These are phyloP conservation scores for Cryptococcus depauperatus DNA, from an alignment of 1,284 basidiomycete species.

Conservation along the genomic window DNA sequence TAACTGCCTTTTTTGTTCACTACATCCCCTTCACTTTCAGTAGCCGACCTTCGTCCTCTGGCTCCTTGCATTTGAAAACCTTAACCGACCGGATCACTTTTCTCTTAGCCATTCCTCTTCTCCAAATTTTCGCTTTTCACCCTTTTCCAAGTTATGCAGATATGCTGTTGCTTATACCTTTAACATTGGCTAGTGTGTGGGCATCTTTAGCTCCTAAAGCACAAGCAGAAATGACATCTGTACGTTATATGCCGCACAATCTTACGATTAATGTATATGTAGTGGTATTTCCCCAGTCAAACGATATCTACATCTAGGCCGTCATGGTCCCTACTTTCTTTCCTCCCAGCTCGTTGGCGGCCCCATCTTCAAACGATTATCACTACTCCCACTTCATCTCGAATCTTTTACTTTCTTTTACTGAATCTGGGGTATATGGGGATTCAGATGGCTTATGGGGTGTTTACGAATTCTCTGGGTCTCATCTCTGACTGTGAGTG, in stretches of 20 bases:
- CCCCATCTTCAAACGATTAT: conserved; percentile 81
- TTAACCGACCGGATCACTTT: conserved; percentile 17
- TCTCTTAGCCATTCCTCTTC: conserved; percentile 19
- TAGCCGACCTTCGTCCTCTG: conserved; percentile 2
- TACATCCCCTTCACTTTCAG: conserved; percentile 24
- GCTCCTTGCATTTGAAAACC: conserved; percentile 8
- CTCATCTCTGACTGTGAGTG: conserved; percentile 87
- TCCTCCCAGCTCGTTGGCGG: conserved; percentile 43
- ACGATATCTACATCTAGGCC: conserved; percentile 12
- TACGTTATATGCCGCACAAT: background rate
- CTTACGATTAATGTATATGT: background rate
- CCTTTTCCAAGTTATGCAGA: conserved; percentile 24
- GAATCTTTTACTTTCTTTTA: conserved; percentile 94
- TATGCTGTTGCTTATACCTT: conserved; percentile 18
- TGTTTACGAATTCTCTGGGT: conserved; percentile 95
- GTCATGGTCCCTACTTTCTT: conserved; percentile 21
- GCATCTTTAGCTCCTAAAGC: background rate
- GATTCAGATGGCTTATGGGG: conserved; percentile 87
- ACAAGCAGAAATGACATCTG: background rate
- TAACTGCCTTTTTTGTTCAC: conserved; percentile 16
- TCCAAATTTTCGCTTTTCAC: conserved; percentile 35
- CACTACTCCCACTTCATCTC: conserved; percentile 80
- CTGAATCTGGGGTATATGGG: conserved; percentile 95
- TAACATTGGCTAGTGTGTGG: conserved; percentile 12
- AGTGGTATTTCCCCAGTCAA: conserved; percentile 15